Evolutionary conservation across 305 asterid genomes (phyloP), one percentile per base, ranked within the genome.

Genomic region (Fraxinus velutina): DNA sequence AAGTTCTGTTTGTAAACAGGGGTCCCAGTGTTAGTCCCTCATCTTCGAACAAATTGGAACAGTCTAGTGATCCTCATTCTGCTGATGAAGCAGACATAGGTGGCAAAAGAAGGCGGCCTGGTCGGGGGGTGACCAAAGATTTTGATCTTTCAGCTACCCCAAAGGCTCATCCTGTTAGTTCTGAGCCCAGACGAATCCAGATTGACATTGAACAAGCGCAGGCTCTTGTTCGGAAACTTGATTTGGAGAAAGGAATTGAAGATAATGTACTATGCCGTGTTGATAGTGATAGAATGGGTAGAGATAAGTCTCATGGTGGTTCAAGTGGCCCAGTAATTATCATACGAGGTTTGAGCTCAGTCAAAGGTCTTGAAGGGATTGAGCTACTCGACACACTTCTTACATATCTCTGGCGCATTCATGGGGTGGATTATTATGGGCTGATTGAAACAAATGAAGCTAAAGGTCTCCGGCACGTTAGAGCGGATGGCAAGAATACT

Each of bases 351-450:
- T 87, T 87, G 81, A 89, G 86, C 81, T 82, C 98, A 64, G 86
- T 96, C 32, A 96, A 92, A 87, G 99, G 99, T 82, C 95, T 96
- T 5, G 99, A 96, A 87, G 99, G 99, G 66, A 84, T 87, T 77
- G 99, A 96, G 87, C 94, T 96, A 78, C 91, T 96, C 37, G 99
- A 96, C 89, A 94, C 98, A 10, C 94, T 94, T 84, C 86, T 94
- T 71, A 94, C 98, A 73, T 96, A 96, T 81, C 97, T 96, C 71
- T 96, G 99, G 99, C 98, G 99, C 75, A 88, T 96, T 89, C 99
- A 96, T 86, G 99, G 99, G 64, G 89, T 96, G 66, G 97, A 96
- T 89, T 96, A 96, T 84, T 96, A 96, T 84, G 99, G 98, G 52
- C 73, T 90, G 90, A 82, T 84, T 21, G 99, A 96, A 88, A 85